A percentile compares a stretch with the other conserved stretches of the same genome.
Evolutionary conservation across 2,329 filamentous ascomycete species (phyloP).

Genomic region (Paraconiothyrium sp.): DNA sequence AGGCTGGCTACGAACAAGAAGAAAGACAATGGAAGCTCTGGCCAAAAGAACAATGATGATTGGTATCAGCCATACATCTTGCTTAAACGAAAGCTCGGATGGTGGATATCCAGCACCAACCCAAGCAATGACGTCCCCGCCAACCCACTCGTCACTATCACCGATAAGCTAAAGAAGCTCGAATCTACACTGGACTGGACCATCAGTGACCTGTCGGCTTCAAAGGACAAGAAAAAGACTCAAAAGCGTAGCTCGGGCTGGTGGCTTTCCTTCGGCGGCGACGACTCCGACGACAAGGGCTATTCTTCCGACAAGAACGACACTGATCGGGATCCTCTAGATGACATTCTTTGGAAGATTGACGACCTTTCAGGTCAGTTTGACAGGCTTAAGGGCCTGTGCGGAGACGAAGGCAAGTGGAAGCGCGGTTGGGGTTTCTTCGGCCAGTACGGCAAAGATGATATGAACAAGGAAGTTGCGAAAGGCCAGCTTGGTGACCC

Average conservation of each 20-base stretch:
- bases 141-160: constrained; percentile 13
- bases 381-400: background rate
- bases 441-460: constrained; percentile 2
- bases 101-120: background rate
- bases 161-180: constrained; percentile 4
- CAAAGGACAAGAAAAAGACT: background rate
- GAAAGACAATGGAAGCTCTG: background rate
- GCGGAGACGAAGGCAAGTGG: background rate
- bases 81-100: constrained; percentile 1
- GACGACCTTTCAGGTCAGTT: background rate
- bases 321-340: background rate
- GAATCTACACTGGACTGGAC: background rate
- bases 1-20: background rate
- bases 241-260: constrained; percentile 5
- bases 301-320: background rate
- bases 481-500: constrained; percentile 5
- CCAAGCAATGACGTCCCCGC: background rate
- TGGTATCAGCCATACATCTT: background rate
- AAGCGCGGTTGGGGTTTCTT: constrained; percentile 9
- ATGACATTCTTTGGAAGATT: background rate
- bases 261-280: constrained; percentile 7
- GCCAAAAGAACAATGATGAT: background rate
- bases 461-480: background rate
- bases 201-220: background rate
- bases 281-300: background rate